Conservation (phyloP, 495 filamentous ascomycete species). For the Tuber brumale region DNA sequence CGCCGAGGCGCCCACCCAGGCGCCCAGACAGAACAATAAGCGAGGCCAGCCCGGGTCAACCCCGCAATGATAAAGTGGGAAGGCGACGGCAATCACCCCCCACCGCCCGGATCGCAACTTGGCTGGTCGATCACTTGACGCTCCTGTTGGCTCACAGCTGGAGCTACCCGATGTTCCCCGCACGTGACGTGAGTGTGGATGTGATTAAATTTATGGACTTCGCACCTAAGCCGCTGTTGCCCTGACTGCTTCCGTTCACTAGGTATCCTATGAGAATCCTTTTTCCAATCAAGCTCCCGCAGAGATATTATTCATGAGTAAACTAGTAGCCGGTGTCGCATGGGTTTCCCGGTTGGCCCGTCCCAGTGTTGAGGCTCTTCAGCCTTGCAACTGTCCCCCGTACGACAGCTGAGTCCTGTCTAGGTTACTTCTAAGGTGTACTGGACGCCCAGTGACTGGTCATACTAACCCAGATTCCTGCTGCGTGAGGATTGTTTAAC, state of each 20-base stretch:
- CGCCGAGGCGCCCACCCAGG: not conserved
- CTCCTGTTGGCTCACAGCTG: not conserved
- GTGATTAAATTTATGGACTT: too few species aligned
- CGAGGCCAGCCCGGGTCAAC: not conserved
- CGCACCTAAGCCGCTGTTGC: too few species aligned
- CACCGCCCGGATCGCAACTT: not conserved
- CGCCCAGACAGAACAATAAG: not conserved
- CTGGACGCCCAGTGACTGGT: not conserved
- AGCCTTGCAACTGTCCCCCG: not conserved
- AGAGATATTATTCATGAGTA: not conserved
- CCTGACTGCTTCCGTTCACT: not conserved
- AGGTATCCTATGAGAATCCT: not conserved
- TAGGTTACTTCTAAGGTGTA: not conserved
- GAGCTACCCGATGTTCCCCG: too few species aligned
- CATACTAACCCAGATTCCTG: not conserved
- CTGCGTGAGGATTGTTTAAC: not conserved
- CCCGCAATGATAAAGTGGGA: not conserved
- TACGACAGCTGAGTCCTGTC: not conserved
- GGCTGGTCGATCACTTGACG: not conserved
- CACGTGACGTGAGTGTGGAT: too few species aligned
- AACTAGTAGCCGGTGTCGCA: not conserved
- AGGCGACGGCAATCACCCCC: not conserved
- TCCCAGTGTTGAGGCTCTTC: not conserved
- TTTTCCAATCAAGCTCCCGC: not conserved
- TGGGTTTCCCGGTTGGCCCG: not conserved